These are phyloP conservation scores for Kalanchoe fedtschenkoi DNA, from an alignment of 164 flowering plant genomes.

Conservation along the genomic window DNA sequence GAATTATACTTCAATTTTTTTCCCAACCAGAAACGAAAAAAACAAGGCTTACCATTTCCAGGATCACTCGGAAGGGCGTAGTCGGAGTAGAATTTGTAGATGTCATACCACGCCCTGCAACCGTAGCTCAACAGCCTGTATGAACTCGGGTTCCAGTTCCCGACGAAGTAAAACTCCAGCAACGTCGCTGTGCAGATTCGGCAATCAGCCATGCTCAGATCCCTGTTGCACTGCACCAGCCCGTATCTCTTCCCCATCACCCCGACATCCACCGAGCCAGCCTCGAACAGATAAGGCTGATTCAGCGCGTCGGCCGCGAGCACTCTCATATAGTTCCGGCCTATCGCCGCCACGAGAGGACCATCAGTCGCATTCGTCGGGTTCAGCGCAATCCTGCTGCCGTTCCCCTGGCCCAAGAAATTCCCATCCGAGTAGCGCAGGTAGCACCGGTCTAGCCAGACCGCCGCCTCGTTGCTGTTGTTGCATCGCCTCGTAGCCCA, in stretches of 20 bases:
- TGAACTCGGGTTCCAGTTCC: not conserved
- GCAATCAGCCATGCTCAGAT: conserved; percentile 12
- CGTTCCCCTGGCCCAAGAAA: conserved; percentile 12
- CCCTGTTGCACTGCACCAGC: conserved; percentile 22
- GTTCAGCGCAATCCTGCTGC: not conserved
- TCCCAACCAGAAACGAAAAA: too few relatives aligned
- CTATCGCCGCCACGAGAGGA: not conserved
- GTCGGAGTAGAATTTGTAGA: conserved; percentile 5
- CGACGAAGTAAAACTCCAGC: not conserved
- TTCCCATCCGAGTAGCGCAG: conserved; percentile 12
- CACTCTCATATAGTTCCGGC: not conserved
- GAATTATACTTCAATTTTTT: too few relatives aligned
- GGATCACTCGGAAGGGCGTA: not conserved
- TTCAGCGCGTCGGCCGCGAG: not conserved
- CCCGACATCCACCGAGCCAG: conserved; percentile 11
- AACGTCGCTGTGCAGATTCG: conserved; percentile 6
- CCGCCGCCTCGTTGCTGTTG: conserved; percentile 8
- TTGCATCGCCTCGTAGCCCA: conserved; percentile 9
- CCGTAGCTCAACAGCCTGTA: not conserved
- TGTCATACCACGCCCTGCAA: conserved; percentile 4
- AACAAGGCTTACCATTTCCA: too few relatives aligned
- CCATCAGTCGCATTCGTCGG: not conserved
- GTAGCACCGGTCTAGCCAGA: conserved; percentile 17
- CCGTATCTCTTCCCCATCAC: conserved; percentile 19
- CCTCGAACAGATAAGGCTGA: conserved; percentile 11